phyloP scores from a whole-genome alignment of 2,329 filamentous ascomycete species.

The Diaporthe batatas region DNA sequence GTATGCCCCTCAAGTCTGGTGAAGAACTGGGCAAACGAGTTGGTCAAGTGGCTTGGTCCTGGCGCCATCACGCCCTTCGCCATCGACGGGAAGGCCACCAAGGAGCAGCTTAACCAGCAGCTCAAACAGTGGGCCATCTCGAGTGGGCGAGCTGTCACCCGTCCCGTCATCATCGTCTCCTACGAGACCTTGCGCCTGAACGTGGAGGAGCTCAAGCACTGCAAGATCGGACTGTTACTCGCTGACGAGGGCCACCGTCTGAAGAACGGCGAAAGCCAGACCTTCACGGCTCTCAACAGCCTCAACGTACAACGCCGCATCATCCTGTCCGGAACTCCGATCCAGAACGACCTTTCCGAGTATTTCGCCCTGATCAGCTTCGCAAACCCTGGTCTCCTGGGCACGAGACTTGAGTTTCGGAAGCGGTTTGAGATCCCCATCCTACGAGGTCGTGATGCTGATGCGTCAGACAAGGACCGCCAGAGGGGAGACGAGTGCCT shows the following conservation, averaged over 20 bases:
- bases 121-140: constrained; percentile 95
- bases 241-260: constrained; percentile 97
- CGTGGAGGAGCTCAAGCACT: constrained; percentile 88
- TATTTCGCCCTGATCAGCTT: constrained; percentile 98
- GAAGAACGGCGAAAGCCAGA: constrained; percentile 97
- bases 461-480: constrained; percentile 85
- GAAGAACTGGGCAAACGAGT: constrained; percentile 97
- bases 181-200: constrained; percentile 96
- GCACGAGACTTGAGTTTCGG: constrained; percentile 89
- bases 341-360: constrained; percentile 98
- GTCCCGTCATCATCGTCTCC: constrained; percentile 96
- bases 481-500: constrained; percentile 87
- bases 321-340: constrained; percentile 95
- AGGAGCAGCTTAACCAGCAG: constrained; percentile 91
- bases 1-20: constrained; percentile 97
- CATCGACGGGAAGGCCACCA: constrained; percentile 95
- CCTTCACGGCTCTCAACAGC: constrained; percentile 90
- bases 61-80: constrained; percentile 94
- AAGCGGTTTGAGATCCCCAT: constrained; percentile 96
- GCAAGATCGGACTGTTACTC: constrained; percentile 90
- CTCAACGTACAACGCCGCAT: constrained; percentile 92
- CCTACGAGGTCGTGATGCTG: constrained; percentile 89
- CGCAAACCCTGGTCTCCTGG: constrained; percentile 92
- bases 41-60: constrained; percentile 95
- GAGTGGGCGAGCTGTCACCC: constrained; percentile 87